phyloP scores from a whole-genome alignment of 2,329 filamentous ascomycete genomes.

The Fusarium subtropicale region DNA sequence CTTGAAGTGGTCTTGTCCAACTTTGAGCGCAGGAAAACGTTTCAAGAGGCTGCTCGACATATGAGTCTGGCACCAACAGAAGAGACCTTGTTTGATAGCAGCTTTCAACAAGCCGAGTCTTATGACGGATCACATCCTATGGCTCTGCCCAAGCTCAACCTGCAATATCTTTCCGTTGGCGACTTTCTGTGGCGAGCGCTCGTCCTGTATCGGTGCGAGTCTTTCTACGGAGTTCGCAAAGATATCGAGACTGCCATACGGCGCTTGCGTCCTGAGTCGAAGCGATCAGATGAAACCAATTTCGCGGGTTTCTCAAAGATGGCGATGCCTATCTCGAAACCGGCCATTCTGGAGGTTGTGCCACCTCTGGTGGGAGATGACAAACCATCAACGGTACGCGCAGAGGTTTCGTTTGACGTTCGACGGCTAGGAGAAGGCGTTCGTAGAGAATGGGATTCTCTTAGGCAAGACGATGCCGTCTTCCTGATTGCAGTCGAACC shows the following conservation, averaged over 20 bases:
- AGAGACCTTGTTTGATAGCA: constrained; percentile 79
- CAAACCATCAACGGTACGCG: constrained; percentile 84
- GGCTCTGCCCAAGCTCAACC: constrained; percentile 91
- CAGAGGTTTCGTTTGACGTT: constrained; percentile 87
- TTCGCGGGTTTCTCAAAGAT: constrained; percentile 92
- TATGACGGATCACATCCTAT: constrained; percentile 90
- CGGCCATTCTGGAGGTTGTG: constrained; percentile 86
- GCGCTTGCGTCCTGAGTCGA: constrained; percentile 77
- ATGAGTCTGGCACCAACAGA: constrained; percentile 88
- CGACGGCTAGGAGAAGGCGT: constrained; percentile 80
- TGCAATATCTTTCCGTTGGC: constrained; percentile 94
- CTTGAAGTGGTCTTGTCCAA: constrained; percentile 78
- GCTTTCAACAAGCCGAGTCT: constrained; percentile 81
- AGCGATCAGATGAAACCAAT: constrained; percentile 71
- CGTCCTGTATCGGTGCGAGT: constrained; percentile 86
- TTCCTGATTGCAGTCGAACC: constrained; percentile 85
- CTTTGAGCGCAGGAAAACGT: constrained; percentile 82
- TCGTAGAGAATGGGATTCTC: constrained; percentile 87
- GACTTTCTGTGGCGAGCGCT: constrained; percentile 98
- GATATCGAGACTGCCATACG: constrained; percentile 87
- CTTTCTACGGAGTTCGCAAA: constrained; percentile 93
- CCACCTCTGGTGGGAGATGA: constrained; percentile 85
- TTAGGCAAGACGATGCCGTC: constrained; percentile 88
- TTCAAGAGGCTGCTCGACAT: constrained; percentile 80
- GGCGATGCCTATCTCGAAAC: constrained; percentile 87